phyloP scores from a whole-genome alignment of 805 yeast species.

The Cyberlindnera japonica region DNA sequence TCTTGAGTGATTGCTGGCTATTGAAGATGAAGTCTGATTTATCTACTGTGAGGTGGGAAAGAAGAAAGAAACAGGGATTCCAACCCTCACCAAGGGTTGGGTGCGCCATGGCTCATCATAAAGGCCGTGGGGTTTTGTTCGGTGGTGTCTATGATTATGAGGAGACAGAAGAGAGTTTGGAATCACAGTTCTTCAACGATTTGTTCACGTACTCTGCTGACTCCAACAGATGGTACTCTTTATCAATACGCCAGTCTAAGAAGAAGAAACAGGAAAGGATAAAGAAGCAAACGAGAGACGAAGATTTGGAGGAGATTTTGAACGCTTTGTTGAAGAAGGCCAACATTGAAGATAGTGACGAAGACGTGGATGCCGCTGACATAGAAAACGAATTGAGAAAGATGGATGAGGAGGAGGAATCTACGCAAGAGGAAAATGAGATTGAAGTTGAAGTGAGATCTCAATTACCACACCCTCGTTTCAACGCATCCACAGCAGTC shows the following conservation, averaged over 20 bases:
- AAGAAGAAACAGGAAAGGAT: slow-evolving; percentile 49
- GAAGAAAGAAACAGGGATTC: slow-evolving; percentile 84
- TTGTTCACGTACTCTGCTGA: slow-evolving; percentile 80
- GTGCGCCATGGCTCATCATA: slow-evolving; percentile 81
- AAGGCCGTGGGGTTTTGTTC: slow-evolving; percentile 87
- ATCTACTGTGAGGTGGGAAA: slow-evolving; percentile 73
- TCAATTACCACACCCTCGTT: slow-evolving; percentile 81
- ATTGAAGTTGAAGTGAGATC: slow-evolving; percentile 41
- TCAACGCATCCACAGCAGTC: slow-evolving; percentile 82
- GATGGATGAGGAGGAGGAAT: slow-evolving; percentile 27
- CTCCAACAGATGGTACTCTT: slow-evolving; percentile 81
- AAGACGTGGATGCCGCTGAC: slow-evolving; percentile 39
- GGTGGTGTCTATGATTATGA: slow-evolving; percentile 96
- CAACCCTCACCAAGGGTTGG: slow-evolving; percentile 96
- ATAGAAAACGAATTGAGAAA: slow-evolving; percentile 48
- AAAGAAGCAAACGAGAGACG: slow-evolving; percentile 41
- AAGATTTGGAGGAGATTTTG: slow-evolving; percentile 79
- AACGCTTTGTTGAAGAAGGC: slow-evolving; percentile 71
- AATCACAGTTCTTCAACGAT: slow-evolving; percentile 78
- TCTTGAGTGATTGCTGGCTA: slow-evolving; percentile 80
- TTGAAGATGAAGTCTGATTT: slow-evolving; percentile 84
- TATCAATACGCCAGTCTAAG: slow-evolving; percentile 59
- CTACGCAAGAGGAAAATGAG: slow-evolving; percentile 4
- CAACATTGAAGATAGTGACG: slow-evolving; percentile 47
- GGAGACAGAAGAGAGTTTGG: slow-evolving; percentile 90